Evolutionary conservation across 768 basidiomycete genomes (phyloP), one percentile per base, ranked within the genome.

Genomic region (Trametes meyenii): DNA sequence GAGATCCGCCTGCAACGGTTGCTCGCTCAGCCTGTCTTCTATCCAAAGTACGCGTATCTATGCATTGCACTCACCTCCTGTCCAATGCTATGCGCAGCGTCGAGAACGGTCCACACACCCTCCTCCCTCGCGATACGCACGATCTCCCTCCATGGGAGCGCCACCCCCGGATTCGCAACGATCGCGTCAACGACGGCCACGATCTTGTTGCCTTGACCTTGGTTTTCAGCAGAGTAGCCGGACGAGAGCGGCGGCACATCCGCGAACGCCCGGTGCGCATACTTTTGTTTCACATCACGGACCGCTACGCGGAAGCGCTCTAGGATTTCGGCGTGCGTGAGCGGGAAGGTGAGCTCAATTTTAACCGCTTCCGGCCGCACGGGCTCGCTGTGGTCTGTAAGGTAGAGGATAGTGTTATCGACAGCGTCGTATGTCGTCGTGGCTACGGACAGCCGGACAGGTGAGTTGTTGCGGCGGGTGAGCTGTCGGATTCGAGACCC

Each of bases 11-110:
- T 71, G 38, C 17, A 23, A 7, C 19, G 2, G n/a, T 3, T 5
- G 8, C 40, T 53, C 42, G 35, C 26, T 21, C 35, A 58, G 21
- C n/a, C 23, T n/a, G n/a, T 13, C 16, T 8, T n/a, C 17, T n/a
- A n/a, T n/a, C n/a, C 49, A 50, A n/a, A 2, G 21, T 33, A 51
- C 35, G 19, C 24, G 13, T 23, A 50, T 19, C 17, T 6, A 3
- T 6, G n/a, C 13, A 36, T 10, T 23, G 3, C 2, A 56, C 60
- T 0, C 10, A 81, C 66, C 67, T 90, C 85, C 66, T 90, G 89
- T 0, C 92, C 92, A 42, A 94, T 82, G 3, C 85, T 82, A 68
- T 94, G 92, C 6, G 92, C 92, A 1, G 83, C 93, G 67, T 95
- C 93, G 14, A 95, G 73, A n/a, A 94, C 65, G 35, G 81, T 87